phyloP scores from a whole-genome alignment of 1,139 yeast species.

The Protomyces inundatus region DNA sequence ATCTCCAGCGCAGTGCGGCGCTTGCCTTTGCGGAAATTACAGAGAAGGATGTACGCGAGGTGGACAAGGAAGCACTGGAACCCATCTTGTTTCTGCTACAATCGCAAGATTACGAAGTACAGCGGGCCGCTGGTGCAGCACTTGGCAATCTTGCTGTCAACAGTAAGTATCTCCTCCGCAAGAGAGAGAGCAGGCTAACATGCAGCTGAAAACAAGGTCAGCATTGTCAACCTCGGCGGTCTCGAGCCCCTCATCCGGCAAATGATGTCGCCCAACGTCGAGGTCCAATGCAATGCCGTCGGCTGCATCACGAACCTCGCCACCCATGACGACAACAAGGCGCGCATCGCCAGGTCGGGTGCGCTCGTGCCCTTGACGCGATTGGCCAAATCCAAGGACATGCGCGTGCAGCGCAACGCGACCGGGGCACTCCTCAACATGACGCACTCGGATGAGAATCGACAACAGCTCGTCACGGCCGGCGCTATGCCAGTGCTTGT shows the following conservation, averaged over 20 bases:
- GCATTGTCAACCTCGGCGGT: conserved; percentile 97
- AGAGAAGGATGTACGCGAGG: conserved; percentile 89
- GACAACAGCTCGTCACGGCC: conserved; percentile 93
- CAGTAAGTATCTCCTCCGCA: conserved; percentile 36
- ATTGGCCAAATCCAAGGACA: conserved; percentile 87
- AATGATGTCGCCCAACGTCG: conserved; percentile 95
- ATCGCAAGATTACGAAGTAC: conserved; percentile 86
- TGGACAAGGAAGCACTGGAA: conserved; percentile 82
- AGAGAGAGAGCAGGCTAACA: background rate
- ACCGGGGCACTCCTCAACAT: conserved; percentile 95
- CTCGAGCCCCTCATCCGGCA: conserved; percentile 92
- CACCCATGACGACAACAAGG: conserved; percentile 95
- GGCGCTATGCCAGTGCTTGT: conserved; percentile 97
- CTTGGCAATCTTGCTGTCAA: conserved; percentile 94
- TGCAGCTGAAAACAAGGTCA: conserved; percentile 68
- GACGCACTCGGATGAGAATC: conserved; percentile 96
- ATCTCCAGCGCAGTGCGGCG: conserved; percentile 94
- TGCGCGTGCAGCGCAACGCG: conserved; percentile 95
- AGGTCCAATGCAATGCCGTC: conserved; percentile 97
- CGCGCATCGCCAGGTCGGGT: conserved; percentile 94
- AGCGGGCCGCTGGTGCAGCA: conserved; percentile 98
- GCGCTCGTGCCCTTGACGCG: conserved; percentile 90
- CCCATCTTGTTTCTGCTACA: conserved; percentile 85
- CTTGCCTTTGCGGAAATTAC: conserved; percentile 98
- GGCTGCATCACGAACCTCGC: conserved; percentile 98